phyloP scores from a whole-genome alignment of 805 yeast species.

The Yamadazyma nakazawae region DNA sequence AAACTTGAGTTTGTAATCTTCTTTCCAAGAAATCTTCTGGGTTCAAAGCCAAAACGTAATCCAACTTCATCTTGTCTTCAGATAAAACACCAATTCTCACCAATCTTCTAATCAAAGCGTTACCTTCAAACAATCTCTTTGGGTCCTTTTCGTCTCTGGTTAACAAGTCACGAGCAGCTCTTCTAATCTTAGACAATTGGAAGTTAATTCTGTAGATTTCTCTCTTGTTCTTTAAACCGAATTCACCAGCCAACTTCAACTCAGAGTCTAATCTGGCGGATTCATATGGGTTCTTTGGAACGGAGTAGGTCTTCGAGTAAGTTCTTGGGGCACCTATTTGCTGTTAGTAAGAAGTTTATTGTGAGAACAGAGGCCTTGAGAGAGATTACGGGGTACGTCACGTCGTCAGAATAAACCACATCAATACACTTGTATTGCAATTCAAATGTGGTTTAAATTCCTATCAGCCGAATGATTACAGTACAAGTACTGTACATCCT shows the following conservation, averaged over 20 bases:
- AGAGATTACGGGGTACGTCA: background rate
- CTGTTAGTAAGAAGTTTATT: slow-evolving; percentile 19
- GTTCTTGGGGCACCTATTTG: slow-evolving; percentile 93
- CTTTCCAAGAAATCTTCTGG: slow-evolving; percentile 99
- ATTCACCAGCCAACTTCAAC: slow-evolving; percentile 99
- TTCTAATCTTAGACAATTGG: slow-evolving; percentile 99
- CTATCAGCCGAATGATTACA: background rate
- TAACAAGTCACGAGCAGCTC: slow-evolving; percentile 99
- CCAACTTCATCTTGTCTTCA: slow-evolving; percentile 99
- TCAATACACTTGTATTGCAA: too few relatives aligned
- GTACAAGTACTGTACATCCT: background rate
- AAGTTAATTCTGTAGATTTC: slow-evolving; percentile 99
- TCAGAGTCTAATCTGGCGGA: slow-evolving; percentile 99
- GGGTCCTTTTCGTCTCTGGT: slow-evolving; percentile 99
- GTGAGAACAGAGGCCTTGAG: slow-evolving; percentile 6
- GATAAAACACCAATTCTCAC: slow-evolving; percentile 98
- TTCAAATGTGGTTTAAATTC: too few relatives aligned
- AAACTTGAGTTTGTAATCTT: slow-evolving; percentile 99
- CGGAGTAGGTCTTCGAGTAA: slow-evolving; percentile 98
- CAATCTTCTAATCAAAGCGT: slow-evolving; percentile 99
- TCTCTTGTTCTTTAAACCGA: slow-evolving; percentile 99
- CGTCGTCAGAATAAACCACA: background rate
- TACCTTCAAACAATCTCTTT: slow-evolving; percentile 99
- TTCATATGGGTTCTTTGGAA: slow-evolving; percentile 99
- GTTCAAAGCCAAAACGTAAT: slow-evolving; percentile 98